Conservation (phyloP, 176 grass and related monocot genomes). For the Otatea glauca region DNA sequence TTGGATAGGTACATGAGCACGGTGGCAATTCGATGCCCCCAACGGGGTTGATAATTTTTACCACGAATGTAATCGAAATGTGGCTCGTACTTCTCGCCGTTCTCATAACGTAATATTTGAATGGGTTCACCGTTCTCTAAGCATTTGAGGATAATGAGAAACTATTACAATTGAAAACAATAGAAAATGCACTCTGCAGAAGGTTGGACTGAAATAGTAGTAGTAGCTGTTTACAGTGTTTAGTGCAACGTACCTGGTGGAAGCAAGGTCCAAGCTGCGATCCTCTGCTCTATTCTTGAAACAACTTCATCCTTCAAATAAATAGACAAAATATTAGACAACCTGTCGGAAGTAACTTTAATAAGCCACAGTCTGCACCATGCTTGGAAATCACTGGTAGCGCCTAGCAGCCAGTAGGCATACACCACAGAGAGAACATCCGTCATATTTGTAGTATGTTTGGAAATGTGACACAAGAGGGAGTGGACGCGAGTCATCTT, state of each 20-base stretch:
- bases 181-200: neutral
- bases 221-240: neutral
- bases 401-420: neutral
- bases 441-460: too few species aligned
- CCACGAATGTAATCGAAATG: slow-evolving; percentile 64
- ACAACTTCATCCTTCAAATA: slow-evolving; percentile 55
- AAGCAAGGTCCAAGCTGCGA: slow-evolving; percentile 69
- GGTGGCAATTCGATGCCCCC: slow-evolving; percentile 62
- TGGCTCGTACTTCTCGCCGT: slow-evolving; percentile 62
- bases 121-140: slow-evolving; percentile 66
- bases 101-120: slow-evolving; percentile 56
- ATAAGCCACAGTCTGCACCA: too few species aligned
- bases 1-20: slow-evolving; percentile 66
- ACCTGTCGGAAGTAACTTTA: neutral
- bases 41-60: slow-evolving; percentile 29
- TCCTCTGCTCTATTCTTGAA: slow-evolving; percentile 55
- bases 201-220: neutral
- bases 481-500: too few species aligned
- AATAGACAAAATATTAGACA: neutral
- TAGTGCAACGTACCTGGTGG: slow-evolving; percentile 47
- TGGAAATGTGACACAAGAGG: too few species aligned
- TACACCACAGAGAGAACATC: too few species aligned
- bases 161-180: neutral
- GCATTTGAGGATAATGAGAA: neutral
- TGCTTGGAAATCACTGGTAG: neutral